phyloP scores from a whole-genome alignment of 345 rosid species.

The Carallia pectinifolia region DNA sequence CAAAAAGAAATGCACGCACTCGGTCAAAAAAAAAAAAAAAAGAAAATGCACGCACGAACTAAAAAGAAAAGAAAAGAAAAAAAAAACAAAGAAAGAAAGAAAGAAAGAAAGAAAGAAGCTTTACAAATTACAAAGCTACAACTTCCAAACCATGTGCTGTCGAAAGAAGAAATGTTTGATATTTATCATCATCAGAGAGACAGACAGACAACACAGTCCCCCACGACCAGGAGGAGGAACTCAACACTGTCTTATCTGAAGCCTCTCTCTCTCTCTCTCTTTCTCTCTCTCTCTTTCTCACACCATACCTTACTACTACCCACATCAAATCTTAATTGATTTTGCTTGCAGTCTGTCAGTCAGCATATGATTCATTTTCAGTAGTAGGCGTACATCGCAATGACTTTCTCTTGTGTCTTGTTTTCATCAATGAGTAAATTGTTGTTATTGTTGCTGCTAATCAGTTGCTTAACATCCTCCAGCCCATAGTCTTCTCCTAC shows the following conservation, averaged over 20 bases:
- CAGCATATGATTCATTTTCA: conserved; percentile 17
- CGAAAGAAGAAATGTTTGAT: conserved; percentile 39
- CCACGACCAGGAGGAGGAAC: conserved; percentile 21
- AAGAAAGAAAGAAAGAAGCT: conserved; percentile 13
- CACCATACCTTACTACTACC: conserved; percentile 34
- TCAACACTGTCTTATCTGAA: conserved; percentile 24
- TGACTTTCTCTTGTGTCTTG: conserved; percentile 53
- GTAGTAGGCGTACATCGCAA: conserved; percentile 47
- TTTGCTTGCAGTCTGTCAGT: conserved; percentile 55
- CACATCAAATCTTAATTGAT: conserved; percentile 69
- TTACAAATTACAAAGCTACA: conserved; percentile 20
- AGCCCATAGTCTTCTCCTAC: conserved; percentile 25
- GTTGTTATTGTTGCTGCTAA: conserved; percentile 30
- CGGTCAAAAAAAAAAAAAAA: background rate
- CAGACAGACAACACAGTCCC: conserved; percentile 30
- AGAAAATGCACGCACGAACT: conserved; percentile 7
- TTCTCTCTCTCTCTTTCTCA: conserved; percentile 9
- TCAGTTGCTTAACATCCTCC: conserved; percentile 68
- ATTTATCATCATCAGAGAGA: conserved; percentile 11
- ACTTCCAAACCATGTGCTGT: conserved; percentile 33
- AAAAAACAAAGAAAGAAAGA: conserved; percentile 1
- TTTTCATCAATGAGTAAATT: conserved; percentile 47
- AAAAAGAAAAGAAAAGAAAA: background rate
- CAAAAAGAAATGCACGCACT: conserved; percentile 23
- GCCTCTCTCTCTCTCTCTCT: conserved; percentile 16